Evolutionary conservation across 164 flowering plant genomes (phyloP).

Genomic region (Warburgia ugandensis): DNA sequence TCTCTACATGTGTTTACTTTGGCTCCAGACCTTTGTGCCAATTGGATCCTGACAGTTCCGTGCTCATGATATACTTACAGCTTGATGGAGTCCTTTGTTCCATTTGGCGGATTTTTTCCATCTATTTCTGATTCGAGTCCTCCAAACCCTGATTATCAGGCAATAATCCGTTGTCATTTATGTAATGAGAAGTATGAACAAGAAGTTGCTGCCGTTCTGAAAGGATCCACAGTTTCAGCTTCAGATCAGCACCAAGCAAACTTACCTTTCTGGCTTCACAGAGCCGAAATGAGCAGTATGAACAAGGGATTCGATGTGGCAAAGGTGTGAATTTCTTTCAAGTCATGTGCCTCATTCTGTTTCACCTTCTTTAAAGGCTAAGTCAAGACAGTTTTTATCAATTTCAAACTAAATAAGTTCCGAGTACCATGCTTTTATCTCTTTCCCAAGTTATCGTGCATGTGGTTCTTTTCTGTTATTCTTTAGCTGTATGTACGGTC

Average conservation of each 20-base stretch:
- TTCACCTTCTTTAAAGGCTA: too few relatives aligned
- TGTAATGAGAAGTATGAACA: conserved; percentile 55
- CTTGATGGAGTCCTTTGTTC: conserved; percentile 76
- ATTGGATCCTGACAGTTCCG: conserved; percentile 42
- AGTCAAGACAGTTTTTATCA: too few relatives aligned
- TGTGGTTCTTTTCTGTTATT: too few relatives aligned
- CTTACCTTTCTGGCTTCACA: conserved; percentile 42
- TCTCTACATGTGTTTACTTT: conserved; percentile 10
- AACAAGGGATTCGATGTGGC: conserved; percentile 20
- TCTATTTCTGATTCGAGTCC: conserved; percentile 31
- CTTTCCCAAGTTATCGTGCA: too few relatives aligned
- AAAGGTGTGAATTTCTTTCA: conserved; percentile 37
- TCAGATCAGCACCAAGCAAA: conserved; percentile 28
- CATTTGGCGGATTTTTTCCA: conserved; percentile 64
- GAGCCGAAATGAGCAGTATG: conserved; percentile 19
- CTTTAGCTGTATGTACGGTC: too few relatives aligned
- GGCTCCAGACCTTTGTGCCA: conserved; percentile 28
- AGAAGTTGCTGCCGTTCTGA: conserved; percentile 34
- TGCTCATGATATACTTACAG: conserved; percentile 61
- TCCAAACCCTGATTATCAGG: conserved; percentile 17
- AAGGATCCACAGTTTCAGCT: conserved; percentile 25
- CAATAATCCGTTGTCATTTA: conserved; percentile 22
- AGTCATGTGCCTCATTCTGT: too few relatives aligned
- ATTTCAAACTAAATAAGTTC: too few relatives aligned
- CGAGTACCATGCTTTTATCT: too few relatives aligned